Evolutionary conservation across 768 basidiomycete genomes (phyloP), one percentile per base, ranked within the genome.

Genomic region (Pleurotus djamor): DNA sequence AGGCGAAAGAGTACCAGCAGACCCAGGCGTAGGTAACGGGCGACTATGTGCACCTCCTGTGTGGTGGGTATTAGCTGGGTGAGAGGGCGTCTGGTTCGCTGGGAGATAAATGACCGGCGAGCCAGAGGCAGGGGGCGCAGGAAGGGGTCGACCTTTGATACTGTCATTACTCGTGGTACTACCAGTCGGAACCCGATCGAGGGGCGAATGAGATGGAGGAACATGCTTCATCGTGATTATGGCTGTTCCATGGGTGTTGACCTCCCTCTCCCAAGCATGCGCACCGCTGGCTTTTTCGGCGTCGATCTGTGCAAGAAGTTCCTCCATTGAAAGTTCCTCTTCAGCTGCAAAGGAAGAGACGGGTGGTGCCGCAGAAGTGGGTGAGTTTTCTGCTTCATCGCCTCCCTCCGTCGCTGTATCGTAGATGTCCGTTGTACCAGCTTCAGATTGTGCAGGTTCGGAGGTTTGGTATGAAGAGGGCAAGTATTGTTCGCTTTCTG

Each of bases 281-380:
- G 55, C 52, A 8, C 61, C 61, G 50, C 61, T 52, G n/a, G 58
- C 28, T 34, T 48, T 54, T 48, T 57, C 54, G n/a, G 41, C 28
- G 37, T 59, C 52, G 32, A 56, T 17, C 21, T 38, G 52, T 13
- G 60, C 38, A 9, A 63, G 34, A 0, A 63, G 35, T 38, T 49
- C 59, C 35, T 60, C 62, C 59, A 63, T 57, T 13, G 62, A 55
- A 4, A 60, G 62, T 37, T 61, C 60, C n/a, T 63, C 61, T 12
- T 37, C 35, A 12, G 49, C 59, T 13, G 12, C 33, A 28, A 28
- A 28, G 21, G 21, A 28, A 28, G 21, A 28, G 21, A 28, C 21
- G 21, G 21, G 21, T 28, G 21, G 21, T 28, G 21, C 21, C 21
- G 21, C 21, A 10, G 21, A 17, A 10, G 17, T 9, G 3, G 13